Conservation (phyloP, 352 stramenopile genomes). For the Phytophthora sp. region DNA sequence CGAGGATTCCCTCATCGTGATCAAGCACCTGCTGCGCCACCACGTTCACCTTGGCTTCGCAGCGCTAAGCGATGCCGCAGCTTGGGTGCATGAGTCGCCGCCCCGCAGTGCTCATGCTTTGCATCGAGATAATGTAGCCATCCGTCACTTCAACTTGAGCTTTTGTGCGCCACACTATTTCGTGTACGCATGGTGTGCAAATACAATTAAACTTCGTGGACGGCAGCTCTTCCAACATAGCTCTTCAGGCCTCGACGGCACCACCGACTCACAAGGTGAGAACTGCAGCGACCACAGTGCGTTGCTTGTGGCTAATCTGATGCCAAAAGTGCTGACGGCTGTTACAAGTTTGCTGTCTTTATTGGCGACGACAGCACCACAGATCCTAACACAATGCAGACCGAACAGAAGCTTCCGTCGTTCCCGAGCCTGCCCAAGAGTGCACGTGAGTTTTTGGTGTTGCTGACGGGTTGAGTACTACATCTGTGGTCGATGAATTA, state of each 20-base stretch:
- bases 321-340: slow-evolving; percentile 1
- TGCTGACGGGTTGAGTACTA: not conserved
- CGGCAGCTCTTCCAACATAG: slow-evolving; percentile 6
- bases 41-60: slow-evolving; percentile 49
- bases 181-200: not conserved
- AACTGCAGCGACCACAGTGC: not conserved
- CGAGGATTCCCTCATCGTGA: slow-evolving; percentile 64
- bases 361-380: not conserved
- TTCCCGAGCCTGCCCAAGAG: slow-evolving; percentile 70
- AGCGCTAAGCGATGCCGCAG: slow-evolving; percentile 22
- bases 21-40: slow-evolving; percentile 66
- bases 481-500: not conserved
- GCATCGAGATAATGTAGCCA: not conserved
- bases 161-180: slow-evolving; percentile 7
- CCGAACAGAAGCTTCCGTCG: slow-evolving; percentile 38
- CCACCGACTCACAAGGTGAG: not conserved
- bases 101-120: not conserved
- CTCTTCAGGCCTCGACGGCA: not conserved
- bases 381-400: slow-evolving; percentile 17
- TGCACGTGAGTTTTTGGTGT: slow-evolving; percentile 48
- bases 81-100: slow-evolving; percentile 21
- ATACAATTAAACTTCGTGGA: slow-evolving; percentile 13
- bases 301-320: not conserved
- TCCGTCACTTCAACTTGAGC: slow-evolving; percentile 20
- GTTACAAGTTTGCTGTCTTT: not conserved